Conservation (phyloP, 306 rosid genomes). For the Acacia melanoxylon region DNA sequence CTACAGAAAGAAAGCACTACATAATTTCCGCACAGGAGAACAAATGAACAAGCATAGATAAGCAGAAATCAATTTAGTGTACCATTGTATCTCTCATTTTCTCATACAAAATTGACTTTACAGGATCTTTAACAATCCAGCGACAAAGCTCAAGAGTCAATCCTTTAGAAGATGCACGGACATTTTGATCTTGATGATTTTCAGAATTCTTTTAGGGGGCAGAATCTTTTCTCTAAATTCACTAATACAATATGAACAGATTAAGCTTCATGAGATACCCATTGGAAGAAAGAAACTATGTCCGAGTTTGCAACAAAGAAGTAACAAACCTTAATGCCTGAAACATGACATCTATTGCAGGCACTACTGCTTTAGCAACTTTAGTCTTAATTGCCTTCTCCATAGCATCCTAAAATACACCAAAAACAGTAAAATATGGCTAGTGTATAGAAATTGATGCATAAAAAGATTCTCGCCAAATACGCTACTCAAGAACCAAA, state of each 20-base stretch:
- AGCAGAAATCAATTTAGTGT: conserved; percentile 26
- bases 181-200: conserved; percentile 99
- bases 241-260: conserved; percentile 40
- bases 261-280: conserved; percentile 13
- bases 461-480: conserved; percentile 10
- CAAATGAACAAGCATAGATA: conserved; percentile 4
- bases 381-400: conserved; percentile 96
- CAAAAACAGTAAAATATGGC: conserved; percentile 8
- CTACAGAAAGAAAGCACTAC: conserved; percentile 36
- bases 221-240: conserved; percentile 89
- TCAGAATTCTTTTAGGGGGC: conserved; percentile 90
- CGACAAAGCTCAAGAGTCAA: conserved; percentile 99
- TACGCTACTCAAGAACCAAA: background rate
- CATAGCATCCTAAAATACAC: conserved; percentile 85
- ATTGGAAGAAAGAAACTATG: conserved; percentile 9
- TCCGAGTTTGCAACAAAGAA: conserved; percentile 27
- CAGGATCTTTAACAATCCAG: conserved; percentile 99
- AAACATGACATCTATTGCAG: conserved; percentile 99
- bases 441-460: background rate
- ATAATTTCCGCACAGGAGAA: conserved; percentile 17
- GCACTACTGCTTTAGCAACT: conserved; percentile 98
- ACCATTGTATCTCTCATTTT: conserved; percentile 99
- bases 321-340: conserved; percentile 83
- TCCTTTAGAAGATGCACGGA: conserved; percentile 97
- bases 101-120: conserved; percentile 91